phyloP scores from a whole-genome alignment of 2,329 filamentous ascomycete species.

The Arthrobotrys pseudoclavata region DNA sequence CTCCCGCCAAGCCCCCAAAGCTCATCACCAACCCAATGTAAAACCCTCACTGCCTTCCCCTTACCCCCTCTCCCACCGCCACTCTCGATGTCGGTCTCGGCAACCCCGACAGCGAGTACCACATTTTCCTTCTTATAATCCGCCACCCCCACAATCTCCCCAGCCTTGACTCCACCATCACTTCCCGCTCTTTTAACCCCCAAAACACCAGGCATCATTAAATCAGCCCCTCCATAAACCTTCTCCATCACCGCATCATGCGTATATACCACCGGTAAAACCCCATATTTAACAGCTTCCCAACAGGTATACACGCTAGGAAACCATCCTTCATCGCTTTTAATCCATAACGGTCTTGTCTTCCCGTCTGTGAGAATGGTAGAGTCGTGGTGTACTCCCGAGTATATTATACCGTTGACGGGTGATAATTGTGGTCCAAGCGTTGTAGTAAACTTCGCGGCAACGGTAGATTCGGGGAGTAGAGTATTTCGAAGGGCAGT shows the following conservation, averaged over 20 bases:
- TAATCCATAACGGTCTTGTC: constrained; percentile 75
- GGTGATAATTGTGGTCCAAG: constrained; percentile 74
- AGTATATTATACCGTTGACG: constrained; percentile 76
- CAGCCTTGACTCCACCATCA: constrained; percentile 69
- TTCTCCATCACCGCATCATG: constrained; percentile 75
- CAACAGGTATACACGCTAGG: constrained; percentile 75
- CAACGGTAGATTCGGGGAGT: constrained; percentile 74
- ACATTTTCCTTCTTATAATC: constrained; percentile 73
- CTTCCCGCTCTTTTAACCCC: constrained; percentile 67
- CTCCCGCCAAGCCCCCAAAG: constrained; percentile 74
- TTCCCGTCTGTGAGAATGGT: constrained; percentile 66
- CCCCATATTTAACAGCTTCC: constrained; percentile 70
- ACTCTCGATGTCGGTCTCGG: constrained; percentile 74
- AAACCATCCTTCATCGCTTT: constrained; percentile 72
- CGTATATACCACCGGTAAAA: constrained; percentile 76
- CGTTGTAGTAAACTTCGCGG: constrained; percentile 76
- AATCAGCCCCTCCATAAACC: constrained; percentile 75
- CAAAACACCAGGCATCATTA: constrained; percentile 78
- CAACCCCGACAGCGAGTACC: constrained; percentile 75
- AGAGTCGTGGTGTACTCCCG: constrained; percentile 71
- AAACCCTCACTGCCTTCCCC: constrained; percentile 75
- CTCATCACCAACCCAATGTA: constrained; percentile 79
- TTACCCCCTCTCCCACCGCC: constrained; percentile 72
- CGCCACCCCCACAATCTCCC: constrained; percentile 75
- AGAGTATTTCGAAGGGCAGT: constrained; percentile 70